Base-by-base conservation (phyloP, 2,329 filamentous ascomycete species). In the Aspergillaceae sp. region DNA sequence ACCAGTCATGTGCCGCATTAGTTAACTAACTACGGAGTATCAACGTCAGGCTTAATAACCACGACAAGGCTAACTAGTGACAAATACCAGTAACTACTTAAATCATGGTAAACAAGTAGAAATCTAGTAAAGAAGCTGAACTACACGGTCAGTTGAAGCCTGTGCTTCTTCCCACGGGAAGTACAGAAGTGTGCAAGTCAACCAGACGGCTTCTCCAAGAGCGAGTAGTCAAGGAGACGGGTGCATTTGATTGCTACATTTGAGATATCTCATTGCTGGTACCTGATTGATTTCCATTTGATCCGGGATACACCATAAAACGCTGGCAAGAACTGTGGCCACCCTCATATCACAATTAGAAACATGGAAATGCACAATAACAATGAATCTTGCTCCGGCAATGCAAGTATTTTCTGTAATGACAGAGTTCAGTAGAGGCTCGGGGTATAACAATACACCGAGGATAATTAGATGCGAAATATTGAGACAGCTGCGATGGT, bases 301-400 rank as follows among this genome's bases (percentile, higher is more conserved):
- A 28, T 37, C 41, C 33, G 8, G 8, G 33, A 4, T 8, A 8
- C 19, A 19, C 19, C 19, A 19, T 19, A 2, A 19, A 19, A 19
- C 19, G 19, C 19, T 19, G 19, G 2, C 2, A 19, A 19, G 19
- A 19, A 19, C 19, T 19, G 19, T 19, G 19, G 19, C 19, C 19
- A 19, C 19, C 19, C 19, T 19, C 19, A 19, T 19, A 19, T 19
- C 19, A 19, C 19, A 9, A 29, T 7, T 48, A n/a, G 36, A 33
- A 44, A n/a, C n/a, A 37, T 11, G 19, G 35, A 37, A 26, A 45
- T 41, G 37, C 43, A 51, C 43, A 51, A 48, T 29, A 45, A 46
- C 44, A 45, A 50, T 45, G 48, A 51, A 51, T 51, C 53, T 54
- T 61, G 56, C 60, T 55, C 61, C 62, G 40, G 50, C 43, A 56